Evolutionary conservation across 768 basidiomycete species (phyloP), one percentile per base, ranked within the genome.

Genomic region (Austroboletus eburneus): DNA sequence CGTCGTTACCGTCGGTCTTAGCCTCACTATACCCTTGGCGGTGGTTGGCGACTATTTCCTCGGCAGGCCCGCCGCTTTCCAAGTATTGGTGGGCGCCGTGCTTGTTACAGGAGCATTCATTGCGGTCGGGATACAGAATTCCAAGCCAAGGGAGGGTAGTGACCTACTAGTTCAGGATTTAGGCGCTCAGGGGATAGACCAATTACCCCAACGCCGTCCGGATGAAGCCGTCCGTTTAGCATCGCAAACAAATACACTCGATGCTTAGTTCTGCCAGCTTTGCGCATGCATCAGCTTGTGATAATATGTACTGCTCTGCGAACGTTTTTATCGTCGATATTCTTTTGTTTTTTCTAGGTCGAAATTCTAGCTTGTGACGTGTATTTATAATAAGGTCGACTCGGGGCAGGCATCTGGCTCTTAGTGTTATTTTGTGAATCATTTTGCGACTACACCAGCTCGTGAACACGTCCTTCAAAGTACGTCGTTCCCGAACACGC

Each of bases 11-110:
- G 74, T 97, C 45, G 95, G 95, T 22, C 75, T 98, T 9, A 91
- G 87, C 46, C 76, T 98, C 13, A 96, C 96, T 1, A 96, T 97
- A 63, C 95, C 93, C 5, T 72, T 94, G 42, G 91, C 96, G 6
- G 82, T 97, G 40, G 42, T 87, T 9, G 93, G 93, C 13, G 93
- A 96, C 57, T 70, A 81, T 49, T 62, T 85, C 46, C 71, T 90
- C 3, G 73, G 79, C 18, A 78, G 74, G 33, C 72, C 83, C 24
- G 72, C 81, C 18, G 69, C 76, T 18, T 57, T 65, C 9, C 75
- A 84, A 59, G 85, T 88, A 16, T 65, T 91, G 23, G 23, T 81
- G 9, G 94, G 94, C 9, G 93, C 91, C 1, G 49, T 73, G 5
- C 66, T 96, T 37, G 92, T 96, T 6, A 67, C 94, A 9, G 59